Evolutionary conservation across 2,329 filamentous ascomycete genomes (phyloP).

Genomic region (Neopestalotiopsis sp.): DNA sequence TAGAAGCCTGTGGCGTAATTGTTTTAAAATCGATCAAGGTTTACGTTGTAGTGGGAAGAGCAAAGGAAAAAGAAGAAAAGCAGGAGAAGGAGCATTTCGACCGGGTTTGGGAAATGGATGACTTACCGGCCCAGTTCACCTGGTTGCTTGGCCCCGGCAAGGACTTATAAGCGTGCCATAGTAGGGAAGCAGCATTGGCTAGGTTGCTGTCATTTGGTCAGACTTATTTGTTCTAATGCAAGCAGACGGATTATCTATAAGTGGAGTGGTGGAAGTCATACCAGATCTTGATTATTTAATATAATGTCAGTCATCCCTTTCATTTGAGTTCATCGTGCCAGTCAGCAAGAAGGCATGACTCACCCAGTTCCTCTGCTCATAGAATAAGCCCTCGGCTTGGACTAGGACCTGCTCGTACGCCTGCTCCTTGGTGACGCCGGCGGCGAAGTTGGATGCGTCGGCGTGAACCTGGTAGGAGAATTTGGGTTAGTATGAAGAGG

Average conservation of each 20-base stretch:
- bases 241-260: neutral
- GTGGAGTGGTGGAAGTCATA: slow-evolving; percentile 28
- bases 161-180: slow-evolving; percentile 82
- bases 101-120: neutral
- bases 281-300: slow-evolving; percentile 42
- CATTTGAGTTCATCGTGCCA: neutral
- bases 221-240: neutral
- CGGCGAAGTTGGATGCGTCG: slow-evolving; percentile 75
- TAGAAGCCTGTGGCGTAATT: slow-evolving; percentile 66
- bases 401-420: slow-evolving; percentile 77
- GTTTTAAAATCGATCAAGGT: too few species aligned
- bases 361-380: slow-evolving; percentile 82
- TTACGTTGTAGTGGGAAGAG: too few species aligned
- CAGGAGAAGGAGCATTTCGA: too few species aligned
- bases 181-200: slow-evolving; percentile 73
- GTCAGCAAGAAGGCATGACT: slow-evolving; percentile 25
- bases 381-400: slow-evolving; percentile 71
- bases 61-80: too few species aligned
- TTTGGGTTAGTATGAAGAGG: neutral
- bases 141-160: slow-evolving; percentile 66
- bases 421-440: slow-evolving; percentile 70
- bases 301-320: neutral
- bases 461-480: slow-evolving; percentile 68
- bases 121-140: slow-evolving; percentile 77
- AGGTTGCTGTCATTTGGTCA: slow-evolving; percentile 65